Percentiles rank a stretch among this genome's conserved stretches.
Evolutionary conservation across 2,329 filamentous ascomycete species (phyloP).

Genomic region (Fonsecaea erecta): DNA sequence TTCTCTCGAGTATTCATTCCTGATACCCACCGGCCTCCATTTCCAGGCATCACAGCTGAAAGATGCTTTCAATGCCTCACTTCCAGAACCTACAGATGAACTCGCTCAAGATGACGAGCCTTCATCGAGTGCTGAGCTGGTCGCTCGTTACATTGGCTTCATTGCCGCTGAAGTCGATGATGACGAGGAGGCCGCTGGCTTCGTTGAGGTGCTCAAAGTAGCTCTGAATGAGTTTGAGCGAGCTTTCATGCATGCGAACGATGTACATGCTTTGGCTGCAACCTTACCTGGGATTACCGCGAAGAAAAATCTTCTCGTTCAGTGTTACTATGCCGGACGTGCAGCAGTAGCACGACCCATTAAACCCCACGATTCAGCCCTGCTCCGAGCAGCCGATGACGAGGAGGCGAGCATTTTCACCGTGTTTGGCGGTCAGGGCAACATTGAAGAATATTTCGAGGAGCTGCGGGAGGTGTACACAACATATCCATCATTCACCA

Average conservation of each 20-base stretch:
- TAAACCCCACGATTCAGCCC: constrained; percentile 89
- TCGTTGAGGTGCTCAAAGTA: constrained; percentile 89
- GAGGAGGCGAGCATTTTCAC: constrained; percentile 84
- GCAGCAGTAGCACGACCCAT: constrained; percentile 82
- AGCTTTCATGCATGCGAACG: constrained; percentile 90
- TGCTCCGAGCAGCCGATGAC: constrained; percentile 85
- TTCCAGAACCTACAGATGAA: constrained; percentile 93
- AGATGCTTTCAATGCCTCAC: constrained; percentile 81
- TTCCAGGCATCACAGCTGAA: constrained; percentile 95
- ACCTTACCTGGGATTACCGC: constrained; percentile 84
- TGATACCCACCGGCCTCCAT: constrained; percentile 92
- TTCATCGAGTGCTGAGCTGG: constrained; percentile 90
- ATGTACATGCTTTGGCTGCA: constrained; percentile 88
- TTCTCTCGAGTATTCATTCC: constrained; percentile 92
- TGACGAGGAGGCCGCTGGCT: constrained; percentile 84
- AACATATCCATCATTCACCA: constrained; percentile 89
- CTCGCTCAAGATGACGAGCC: constrained; percentile 97
- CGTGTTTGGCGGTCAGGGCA: constrained; percentile 95
- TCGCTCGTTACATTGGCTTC: constrained; percentile 90
- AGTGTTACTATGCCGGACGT: constrained; percentile 89
- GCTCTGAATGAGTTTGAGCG: constrained; percentile 96
- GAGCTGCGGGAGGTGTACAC: constrained; percentile 89
- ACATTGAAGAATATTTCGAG: constrained; percentile 99
- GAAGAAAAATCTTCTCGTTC: constrained; percentile 89
- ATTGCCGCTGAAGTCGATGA: constrained; percentile 87